Evolutionary conservation across 1,284 basidiomycete species (phyloP), one percentile per base, ranked within the genome.

Genomic region (Spongispora temasekensis): DNA sequence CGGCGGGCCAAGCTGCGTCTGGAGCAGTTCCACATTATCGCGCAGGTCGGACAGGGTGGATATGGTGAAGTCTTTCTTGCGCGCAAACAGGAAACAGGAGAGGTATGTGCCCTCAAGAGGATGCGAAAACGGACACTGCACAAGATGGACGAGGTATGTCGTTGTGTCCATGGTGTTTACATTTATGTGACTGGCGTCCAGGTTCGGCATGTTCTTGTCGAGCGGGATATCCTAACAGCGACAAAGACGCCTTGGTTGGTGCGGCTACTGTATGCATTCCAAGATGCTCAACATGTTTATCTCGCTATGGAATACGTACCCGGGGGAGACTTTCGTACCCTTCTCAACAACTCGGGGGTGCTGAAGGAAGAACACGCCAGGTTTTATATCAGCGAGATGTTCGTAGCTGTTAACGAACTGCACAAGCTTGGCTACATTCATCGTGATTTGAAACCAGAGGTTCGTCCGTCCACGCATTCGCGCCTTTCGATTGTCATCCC

Each of bases 261-360:
- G 50, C 83, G 89, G 23, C 81, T 98, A 10, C 79, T 98, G 5
- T 98, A 98, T 72, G 95, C 95, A 1, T 98, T 98, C 78, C 95
- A 98, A 76, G 95, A 98, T 72, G 80, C 86, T 0, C 82, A 91
- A 61, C 83, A 90, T 68, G 94, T 98, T 30, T 98, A 96, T 73
- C 90, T 98, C 54, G 95, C 95, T 1, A 98, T 98, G 95, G 97
- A 99, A 81, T 98, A 97, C 72, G 95, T 98, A 15, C 95, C 95
- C 2, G 95, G 95, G 37, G 95, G 95, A 56, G 95, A 98, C 74
- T 97, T 98, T 80, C 85, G 96, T 10, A 98, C 95, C 0, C 83
- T 98, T 35, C 83, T 98, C 54, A 98, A 97, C 79, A 98, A 97
- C 74, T 95, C 95, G 0, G 96, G 95, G 34, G 94, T 97, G 1